Evolutionary conservation across 768 basidiomycete species (phyloP), one percentile per base, ranked within the genome.

Genomic region (Termitomyces sp.): DNA sequence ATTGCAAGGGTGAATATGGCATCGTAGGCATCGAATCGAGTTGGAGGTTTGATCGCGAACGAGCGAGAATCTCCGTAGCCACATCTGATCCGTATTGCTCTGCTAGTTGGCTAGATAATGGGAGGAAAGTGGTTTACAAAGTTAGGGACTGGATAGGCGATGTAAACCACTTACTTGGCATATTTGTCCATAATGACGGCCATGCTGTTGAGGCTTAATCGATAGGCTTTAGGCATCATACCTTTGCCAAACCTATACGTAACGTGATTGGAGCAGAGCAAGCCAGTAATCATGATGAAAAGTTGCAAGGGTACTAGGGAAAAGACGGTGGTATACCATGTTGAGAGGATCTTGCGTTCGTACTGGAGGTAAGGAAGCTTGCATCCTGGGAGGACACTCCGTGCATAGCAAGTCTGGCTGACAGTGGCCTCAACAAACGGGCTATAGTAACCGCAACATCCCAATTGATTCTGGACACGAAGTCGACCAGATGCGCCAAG

Each of bases 231-330:
- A 57, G 90, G 90, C 79, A 87, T 90, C 84, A 92, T 85, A 58
- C 91, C 90, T 75, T 92, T 92, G 10, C 90, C 90, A 69, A 92
- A 92, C 52, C 90, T 79, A 68, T 91, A 92, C 22, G 90, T 92
- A 68, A 93, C 84, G 63, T 92, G 90, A 71, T 90, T 92, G 24
- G 85, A 85, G 68, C 87, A 92, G 51, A 92, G 70, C 55, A 92
- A 70, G 14, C 77, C 84, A 1, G 76, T 74, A 59, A 88, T 59
- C 65, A 90, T 90, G 68, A 86, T 75, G 22, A 65, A 66, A 48
- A 93, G 69, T 58, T 92, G 90, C 13, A 83, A 65, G 1, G 89
- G 88, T 14, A 88, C 89, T 54, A 91, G 65, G 16, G 79, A 69
- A 69, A 92, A 92, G 18, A 81, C 72, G 43, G 75, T 72, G 14